A percentile compares a stretch with the other conserved stretches of the same genome.
phyloP scores from a whole-genome alignment of 129 eudicot species.

The Cynara cardunculus region DNA sequence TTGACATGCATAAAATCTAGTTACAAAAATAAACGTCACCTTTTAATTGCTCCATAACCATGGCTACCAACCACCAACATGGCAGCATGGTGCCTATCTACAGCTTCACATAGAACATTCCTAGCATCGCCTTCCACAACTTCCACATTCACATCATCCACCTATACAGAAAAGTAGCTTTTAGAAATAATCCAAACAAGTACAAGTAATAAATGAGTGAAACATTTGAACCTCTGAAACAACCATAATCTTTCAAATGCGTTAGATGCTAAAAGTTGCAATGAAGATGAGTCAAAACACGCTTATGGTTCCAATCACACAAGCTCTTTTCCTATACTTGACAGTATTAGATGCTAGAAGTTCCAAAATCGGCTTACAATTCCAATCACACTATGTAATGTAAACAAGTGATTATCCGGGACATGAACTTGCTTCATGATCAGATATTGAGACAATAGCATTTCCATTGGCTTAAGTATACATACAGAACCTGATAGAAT shows the following conservation, averaged over 20 bases:
- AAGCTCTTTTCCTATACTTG: too few species aligned
- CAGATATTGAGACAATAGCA: background rate
- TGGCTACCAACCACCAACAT: slow-evolving; percentile 87
- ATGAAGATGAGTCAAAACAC: background rate
- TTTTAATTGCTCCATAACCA: slow-evolving; percentile 86
- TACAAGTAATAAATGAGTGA: background rate
- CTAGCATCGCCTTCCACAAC: slow-evolving; percentile 88
- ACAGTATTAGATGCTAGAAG: background rate
- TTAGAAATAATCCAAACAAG: background rate
- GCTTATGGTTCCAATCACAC: background rate
- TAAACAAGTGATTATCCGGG: background rate
- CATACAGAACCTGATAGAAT: background rate
- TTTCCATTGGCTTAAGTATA: background rate
- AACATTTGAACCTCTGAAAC: slow-evolving; percentile 10
- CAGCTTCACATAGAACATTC: slow-evolving; percentile 78
- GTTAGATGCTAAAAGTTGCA: background rate
- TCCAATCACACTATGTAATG: background rate
- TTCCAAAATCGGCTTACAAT: background rate
- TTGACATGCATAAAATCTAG: background rate
- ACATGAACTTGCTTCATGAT: background rate
- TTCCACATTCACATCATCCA: slow-evolving; percentile 53
- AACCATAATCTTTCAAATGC: background rate
- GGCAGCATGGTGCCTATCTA: slow-evolving; percentile 75
- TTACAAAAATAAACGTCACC: slow-evolving; percentile 34
- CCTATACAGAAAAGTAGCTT: slow-evolving; percentile 30